Evolutionary conservation across 176 grass and related monocot species (phyloP), one percentile per base, ranked within the genome.

Genomic region (Tillandsia fasciculata): DNA sequence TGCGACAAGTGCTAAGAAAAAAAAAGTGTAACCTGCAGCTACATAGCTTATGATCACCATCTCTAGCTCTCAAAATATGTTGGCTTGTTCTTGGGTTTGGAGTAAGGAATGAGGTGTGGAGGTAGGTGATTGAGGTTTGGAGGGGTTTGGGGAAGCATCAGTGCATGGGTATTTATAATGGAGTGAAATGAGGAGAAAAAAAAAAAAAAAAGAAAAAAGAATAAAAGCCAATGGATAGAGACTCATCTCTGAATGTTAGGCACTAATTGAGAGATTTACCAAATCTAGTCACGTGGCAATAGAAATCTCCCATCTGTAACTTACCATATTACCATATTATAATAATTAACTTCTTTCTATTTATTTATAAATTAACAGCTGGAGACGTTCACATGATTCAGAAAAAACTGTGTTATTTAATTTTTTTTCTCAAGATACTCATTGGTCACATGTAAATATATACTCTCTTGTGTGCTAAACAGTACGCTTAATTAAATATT

Each of bases 1-100:
- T 17, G 33, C 10, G 53, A 3, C 8, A 3, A 76, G 49, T 8
- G 63, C 48, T 12, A 61, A 72, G 1, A 74, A 65, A 77, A 83
- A 10, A 22, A 74, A 42, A 59, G 54, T 59, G 54, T 59, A 59
- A 59, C 14, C 54, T 17, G 9, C 24, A 24, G 1, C 8, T 59
- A 18, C 54, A 8, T 9, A 59, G 20, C n/a, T 18, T 18, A 42
- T 42, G 33, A 22, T 59, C 14, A 14, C 54, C 54, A 59, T 59
- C 54, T 56, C 13, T 1, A 24, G 1, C 24, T n/a, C 53, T 56
- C 10, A 56, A 56, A n/a, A 42, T 42, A 42, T 42, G 3, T 42
- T 4, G 33, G 5, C 33, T 42, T 33, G 29, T 33, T 33, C 29
- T 33, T 6, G 33, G 33, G 7, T 42, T 42, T 42, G 15, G 54